Evolutionary conservation across 148 eudicot genomes (phyloP).

Genomic region (Chenopodium formosanum): DNA sequence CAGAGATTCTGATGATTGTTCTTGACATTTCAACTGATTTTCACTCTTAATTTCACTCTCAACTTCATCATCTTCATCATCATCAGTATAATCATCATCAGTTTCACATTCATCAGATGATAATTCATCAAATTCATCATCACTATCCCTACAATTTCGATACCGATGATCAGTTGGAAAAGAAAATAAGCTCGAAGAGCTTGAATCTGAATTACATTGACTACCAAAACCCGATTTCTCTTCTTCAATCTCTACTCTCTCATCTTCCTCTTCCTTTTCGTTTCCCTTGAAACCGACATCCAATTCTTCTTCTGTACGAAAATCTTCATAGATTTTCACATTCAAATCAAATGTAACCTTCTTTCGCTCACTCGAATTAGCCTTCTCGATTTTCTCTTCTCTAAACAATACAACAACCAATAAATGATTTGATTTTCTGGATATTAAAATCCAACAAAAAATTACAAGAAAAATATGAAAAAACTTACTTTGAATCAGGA

Average conservation of each 20-base stretch:
- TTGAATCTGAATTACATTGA: constrained; percentile 31
- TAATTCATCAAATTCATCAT: constrained; percentile 42
- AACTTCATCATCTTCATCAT: constrained; percentile 22
- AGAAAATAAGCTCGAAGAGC: constrained; percentile 43
- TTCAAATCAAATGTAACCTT: constrained; percentile 58
- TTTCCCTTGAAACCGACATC: not conserved
- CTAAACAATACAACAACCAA: constrained; percentile 23
- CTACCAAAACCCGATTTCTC: constrained; percentile 5
- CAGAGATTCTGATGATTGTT: constrained; percentile 50
- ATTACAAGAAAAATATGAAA: not conserved
- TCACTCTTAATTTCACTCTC: constrained; percentile 10
- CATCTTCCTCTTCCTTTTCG: constrained; percentile 14
- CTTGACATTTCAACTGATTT: constrained; percentile 7
- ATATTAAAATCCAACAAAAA: not conserved
- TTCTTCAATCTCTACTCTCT: constrained; percentile 15
- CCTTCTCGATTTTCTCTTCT: constrained; percentile 34
- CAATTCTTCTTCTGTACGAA: constrained; percentile 10
- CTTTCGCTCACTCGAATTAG: constrained; percentile 37
- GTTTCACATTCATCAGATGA: constrained; percentile 33
- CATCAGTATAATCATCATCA: constrained; percentile 21
- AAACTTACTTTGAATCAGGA: constrained; percentile 30
- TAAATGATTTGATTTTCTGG: not conserved
- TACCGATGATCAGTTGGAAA: constrained; percentile 45
- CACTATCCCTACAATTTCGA: constrained; percentile 40
- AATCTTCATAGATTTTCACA: constrained; percentile 35